phyloP scores from a whole-genome alignment of 2,329 filamentous ascomycete genomes.

The Nemania sp. region DNA sequence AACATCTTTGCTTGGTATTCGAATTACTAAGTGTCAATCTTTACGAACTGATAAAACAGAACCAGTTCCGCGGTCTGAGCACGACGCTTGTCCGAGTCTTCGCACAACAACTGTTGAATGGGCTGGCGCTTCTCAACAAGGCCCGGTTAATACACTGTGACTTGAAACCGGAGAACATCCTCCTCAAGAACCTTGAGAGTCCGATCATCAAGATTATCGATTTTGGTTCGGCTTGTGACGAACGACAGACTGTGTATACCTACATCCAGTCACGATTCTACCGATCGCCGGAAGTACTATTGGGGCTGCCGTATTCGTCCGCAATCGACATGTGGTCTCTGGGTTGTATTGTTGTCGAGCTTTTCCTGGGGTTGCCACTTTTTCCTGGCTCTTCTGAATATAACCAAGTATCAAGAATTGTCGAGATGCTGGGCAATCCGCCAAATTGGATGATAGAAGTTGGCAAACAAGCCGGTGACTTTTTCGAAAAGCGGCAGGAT shows the following conservation, averaged over 20 bases:
- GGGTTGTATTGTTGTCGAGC: slow-evolving; percentile 95
- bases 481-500: slow-evolving; percentile 90
- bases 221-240: slow-evolving; percentile 97
- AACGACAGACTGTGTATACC: slow-evolving; percentile 97
- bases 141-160: slow-evolving; percentile 97
- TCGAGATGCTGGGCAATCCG: slow-evolving; percentile 95
- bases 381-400: slow-evolving; percentile 99
- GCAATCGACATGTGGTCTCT: slow-evolving; percentile 99
- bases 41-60: slow-evolving; percentile 99
- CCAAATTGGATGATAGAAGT: slow-evolving; percentile 99
- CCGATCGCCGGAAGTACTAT: slow-evolving; percentile 89
- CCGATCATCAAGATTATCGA: slow-evolving; percentile 99
- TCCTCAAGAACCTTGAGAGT: slow-evolving; percentile 96
- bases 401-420: slow-evolving; percentile 95
- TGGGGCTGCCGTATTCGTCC: slow-evolving; percentile 96
- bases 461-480: slow-evolving; percentile 96
- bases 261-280: slow-evolving; percentile 99
- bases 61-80: slow-evolving; percentile 95
- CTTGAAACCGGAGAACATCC: slow-evolving; percentile 95
- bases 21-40: slow-evolving; percentile 96
- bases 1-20: slow-evolving; percentile 95
- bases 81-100: slow-evolving; percentile 97
- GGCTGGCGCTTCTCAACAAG: slow-evolving; percentile 89
- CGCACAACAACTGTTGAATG: slow-evolving; percentile 93
- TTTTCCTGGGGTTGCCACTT: slow-evolving; percentile 90